Evolutionary conservation across 371 early-diverging fungal genomes (phyloP).

Genomic region (Mucor sp.): DNA sequence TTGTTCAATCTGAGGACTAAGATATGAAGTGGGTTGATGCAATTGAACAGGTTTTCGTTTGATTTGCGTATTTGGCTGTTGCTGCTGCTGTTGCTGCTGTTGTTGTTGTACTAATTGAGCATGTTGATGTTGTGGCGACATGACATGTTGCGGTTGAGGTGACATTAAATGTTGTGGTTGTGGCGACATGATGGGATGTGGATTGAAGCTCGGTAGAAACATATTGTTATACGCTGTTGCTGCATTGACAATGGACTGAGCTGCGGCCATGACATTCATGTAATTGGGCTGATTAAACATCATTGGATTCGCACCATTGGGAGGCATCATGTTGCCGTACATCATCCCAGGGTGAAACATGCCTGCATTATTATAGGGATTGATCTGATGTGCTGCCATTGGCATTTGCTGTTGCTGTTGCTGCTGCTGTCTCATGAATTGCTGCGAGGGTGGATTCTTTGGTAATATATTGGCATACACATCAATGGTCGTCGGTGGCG

Average conservation of each 20-base stretch:
- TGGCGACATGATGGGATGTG: background rate
- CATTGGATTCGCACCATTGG: background rate
- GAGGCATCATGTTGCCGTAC: background rate
- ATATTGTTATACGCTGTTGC: constrained; percentile 14
- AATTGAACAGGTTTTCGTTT: constrained; percentile 22
- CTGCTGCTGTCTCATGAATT: background rate
- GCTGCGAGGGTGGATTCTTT: background rate
- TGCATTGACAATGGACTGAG: constrained; percentile 16
- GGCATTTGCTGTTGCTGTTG: background rate
- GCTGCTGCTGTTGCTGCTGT: background rate
- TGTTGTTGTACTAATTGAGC: background rate
- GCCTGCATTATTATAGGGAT: background rate
- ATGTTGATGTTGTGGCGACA: background rate
- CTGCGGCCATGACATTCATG: constrained; percentile 14
- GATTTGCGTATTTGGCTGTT: constrained; percentile 10
- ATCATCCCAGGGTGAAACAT: constrained; percentile 14
- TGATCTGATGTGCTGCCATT: background rate
- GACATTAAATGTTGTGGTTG: background rate
- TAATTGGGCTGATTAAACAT: constrained; percentile 13
- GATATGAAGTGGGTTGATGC: background rate
- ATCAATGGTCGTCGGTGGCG: constrained; percentile 7
- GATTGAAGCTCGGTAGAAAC: background rate
- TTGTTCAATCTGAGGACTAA: constrained; percentile 20
- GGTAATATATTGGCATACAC: constrained; percentile 19
- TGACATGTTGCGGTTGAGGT: background rate